Evolutionary conservation across 495 filamentous ascomycete genomes (phyloP), one percentile per base, ranked within the genome.

Genomic region (Sabuloglossum arenarium): DNA sequence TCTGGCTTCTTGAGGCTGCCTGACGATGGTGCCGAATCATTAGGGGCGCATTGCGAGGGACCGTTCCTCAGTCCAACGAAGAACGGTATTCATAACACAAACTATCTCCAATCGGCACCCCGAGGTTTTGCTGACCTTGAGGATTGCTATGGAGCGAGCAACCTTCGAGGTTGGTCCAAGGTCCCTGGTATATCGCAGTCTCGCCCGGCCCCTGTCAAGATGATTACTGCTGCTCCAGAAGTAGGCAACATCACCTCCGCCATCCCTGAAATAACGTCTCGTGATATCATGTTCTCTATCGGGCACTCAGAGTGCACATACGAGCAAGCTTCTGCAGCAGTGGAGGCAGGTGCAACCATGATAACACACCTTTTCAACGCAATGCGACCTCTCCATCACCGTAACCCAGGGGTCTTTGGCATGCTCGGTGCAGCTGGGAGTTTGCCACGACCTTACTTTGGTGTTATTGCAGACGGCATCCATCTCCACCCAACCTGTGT

Each of bases 311-410:
- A 88, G 62, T 81, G 84, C 8, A 82, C 82, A 2, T 89, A 84
- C 67, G 82, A 87, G 60, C 71, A 84, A 59, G 85, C 84, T 1
- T 73, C 77, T 0, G 66, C 67, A 3, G 84, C 84, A 14, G 76
- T 88, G 0, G 64, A 68, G n/a, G 67, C 75, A 23, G 86, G 86
- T 45, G 85, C 83, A 1, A 85, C 73, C 29, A 89, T 87, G 84
- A 78, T 93, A 32, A 94, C 87, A 0, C 87, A 94, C 62, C 73
- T 93, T 1, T 94, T 91, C 74, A 93, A 94, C 63, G 87, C 86
- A 16, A 93, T 93, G 86, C 75, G 79, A 5, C 84, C 84, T 16
- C 78, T 90, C 8, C 84, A 87, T 64, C 86, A 90, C 71, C 81
- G 86, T 37, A 83, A 88, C 65, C 86, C 86, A 0, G 86, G 86